phyloP scores from a whole-genome alignment of 2,329 filamentous ascomycete genomes.

The Orbilia javanica region DNA sequence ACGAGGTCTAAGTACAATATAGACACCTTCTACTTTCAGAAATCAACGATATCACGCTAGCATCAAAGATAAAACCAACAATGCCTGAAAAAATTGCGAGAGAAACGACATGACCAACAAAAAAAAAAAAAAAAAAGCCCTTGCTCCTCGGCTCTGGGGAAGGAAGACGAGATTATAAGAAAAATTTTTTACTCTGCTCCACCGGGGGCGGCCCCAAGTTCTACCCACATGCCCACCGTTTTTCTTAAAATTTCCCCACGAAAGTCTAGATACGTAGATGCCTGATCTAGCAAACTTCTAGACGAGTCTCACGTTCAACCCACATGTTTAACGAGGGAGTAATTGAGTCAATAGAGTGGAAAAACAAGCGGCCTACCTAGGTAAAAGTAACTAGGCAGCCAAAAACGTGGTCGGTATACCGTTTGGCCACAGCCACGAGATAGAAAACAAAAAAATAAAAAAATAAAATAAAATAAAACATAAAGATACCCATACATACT shows the following conservation, averaged over 20 bases:
- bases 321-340: constrained; percentile 5
- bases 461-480: too few species aligned
- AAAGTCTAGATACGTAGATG: constrained; percentile 18
- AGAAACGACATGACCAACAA: neutral
- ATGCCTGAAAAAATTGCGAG: constrained; percentile 3
- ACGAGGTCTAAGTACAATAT: constrained; percentile 36
- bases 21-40: constrained; percentile 39
- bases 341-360: too few species aligned
- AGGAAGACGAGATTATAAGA: neutral
- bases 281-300: constrained; percentile 52
- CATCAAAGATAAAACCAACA: constrained; percentile 10
- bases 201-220: constrained; percentile 2
- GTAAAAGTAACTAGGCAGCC: constrained; percentile 34
- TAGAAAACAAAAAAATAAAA: neutral
- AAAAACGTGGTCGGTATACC: constrained; percentile 41
- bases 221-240: constrained; percentile 20
- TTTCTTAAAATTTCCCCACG: neutral
- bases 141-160: constrained; percentile 1
- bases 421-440: constrained; percentile 12
- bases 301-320: constrained; percentile 20
- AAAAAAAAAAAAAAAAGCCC: too few species aligned
- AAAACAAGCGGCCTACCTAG: neutral
- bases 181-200: neutral
- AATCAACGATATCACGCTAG: neutral
- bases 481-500: too few species aligned